Percentiles rank a stretch among this genome's conserved stretches.
These are phyloP conservation scores for Nannizziopsis barbatae DNA, from an alignment of 2,329 filamentous ascomycete genomes.

Conservation along the genomic window DNA sequence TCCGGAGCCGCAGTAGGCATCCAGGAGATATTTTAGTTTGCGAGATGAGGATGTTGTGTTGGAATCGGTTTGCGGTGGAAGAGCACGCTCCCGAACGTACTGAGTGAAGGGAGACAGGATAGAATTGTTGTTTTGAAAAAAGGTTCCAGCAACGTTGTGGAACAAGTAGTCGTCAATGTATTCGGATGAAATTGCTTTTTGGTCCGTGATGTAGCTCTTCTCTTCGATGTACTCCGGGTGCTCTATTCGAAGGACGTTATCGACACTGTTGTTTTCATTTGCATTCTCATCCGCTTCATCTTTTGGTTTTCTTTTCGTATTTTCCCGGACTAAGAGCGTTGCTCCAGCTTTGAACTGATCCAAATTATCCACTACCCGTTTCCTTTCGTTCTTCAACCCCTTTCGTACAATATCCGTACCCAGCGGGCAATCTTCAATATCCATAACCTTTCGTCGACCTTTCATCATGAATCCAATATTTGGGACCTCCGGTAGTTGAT, in stretches of 20 bases:
- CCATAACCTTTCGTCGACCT: conserved; percentile 65
- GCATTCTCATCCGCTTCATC: conserved; percentile 17
- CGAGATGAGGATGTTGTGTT: conserved; percentile 26
- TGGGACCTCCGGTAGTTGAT: conserved; percentile 44
- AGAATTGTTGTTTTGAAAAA: conserved; percentile 99
- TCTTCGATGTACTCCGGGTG: conserved; percentile 55
- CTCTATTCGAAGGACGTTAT: conserved; percentile 44
- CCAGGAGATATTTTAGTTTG: conserved; percentile 74
- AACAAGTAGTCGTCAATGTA: conserved; percentile 79
- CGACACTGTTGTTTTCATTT: conserved; percentile 23
- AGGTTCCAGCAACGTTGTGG: conserved; percentile 81
- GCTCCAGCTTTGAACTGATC: conserved; percentile 66
- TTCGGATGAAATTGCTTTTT: conserved; percentile 71
- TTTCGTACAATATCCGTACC: conserved; percentile 73
- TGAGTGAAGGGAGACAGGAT: conserved; percentile 78
- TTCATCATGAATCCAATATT: conserved; percentile 86
- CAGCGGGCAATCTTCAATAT: conserved; percentile 96
- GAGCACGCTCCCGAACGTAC: conserved; percentile 71
- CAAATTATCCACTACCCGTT: conserved; percentile 59
- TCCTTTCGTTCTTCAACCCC: conserved; percentile 69
- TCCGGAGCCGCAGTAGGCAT: conserved; percentile 93
- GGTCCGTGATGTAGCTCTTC: conserved; percentile 82
- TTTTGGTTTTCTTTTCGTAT: conserved; percentile 48
- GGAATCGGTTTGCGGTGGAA: conserved; percentile 40
- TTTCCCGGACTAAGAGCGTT: conserved; percentile 80